Conservation (phyloP, 495 filamentous ascomycete species). For the Podospora comata region DNA sequence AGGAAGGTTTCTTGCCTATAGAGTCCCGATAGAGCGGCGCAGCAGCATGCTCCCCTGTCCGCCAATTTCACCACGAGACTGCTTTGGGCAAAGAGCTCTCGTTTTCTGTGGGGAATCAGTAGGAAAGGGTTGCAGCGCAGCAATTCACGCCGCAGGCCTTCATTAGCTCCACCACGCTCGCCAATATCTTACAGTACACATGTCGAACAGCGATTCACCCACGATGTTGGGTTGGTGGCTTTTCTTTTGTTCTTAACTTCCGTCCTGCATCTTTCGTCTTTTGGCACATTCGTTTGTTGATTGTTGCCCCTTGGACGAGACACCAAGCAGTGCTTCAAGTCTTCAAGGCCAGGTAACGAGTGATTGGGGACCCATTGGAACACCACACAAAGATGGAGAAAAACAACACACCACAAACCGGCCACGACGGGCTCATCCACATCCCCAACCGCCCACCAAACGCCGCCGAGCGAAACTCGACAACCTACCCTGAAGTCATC, state of each 20-base stretch:
- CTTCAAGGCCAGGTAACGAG: no score
- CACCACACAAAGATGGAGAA: neutral
- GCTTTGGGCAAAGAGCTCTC: neutral
- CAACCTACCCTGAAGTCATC: conserved; percentile 22
- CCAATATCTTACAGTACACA: neutral
- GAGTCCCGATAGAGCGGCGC: conserved; percentile 11
- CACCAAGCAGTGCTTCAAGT: no score
- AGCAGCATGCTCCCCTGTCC: conserved; percentile 11
- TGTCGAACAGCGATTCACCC: neutral
- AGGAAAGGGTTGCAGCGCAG: conserved; percentile 14
- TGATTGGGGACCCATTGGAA: no score
- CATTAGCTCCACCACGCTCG: neutral
- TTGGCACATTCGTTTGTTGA: neutral
- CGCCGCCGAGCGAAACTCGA: conserved; percentile 2
- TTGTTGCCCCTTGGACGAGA: no score
- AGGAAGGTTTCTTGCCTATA: conserved; percentile 4
- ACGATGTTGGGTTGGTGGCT: neutral
- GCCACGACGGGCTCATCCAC: conserved; percentile 26
- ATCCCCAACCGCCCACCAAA: neutral
- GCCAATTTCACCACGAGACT: neutral
- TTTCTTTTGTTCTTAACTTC: neutral
- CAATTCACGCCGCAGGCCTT: conserved; percentile 10
- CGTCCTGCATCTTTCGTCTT: neutral
- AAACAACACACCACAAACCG: conserved; percentile 7
- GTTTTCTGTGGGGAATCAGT: neutral